Evolutionary conservation across 2,329 filamentous ascomycete species (phyloP), one percentile per base, ranked within the genome.

Genomic region (Botrytis squamosa): DNA sequence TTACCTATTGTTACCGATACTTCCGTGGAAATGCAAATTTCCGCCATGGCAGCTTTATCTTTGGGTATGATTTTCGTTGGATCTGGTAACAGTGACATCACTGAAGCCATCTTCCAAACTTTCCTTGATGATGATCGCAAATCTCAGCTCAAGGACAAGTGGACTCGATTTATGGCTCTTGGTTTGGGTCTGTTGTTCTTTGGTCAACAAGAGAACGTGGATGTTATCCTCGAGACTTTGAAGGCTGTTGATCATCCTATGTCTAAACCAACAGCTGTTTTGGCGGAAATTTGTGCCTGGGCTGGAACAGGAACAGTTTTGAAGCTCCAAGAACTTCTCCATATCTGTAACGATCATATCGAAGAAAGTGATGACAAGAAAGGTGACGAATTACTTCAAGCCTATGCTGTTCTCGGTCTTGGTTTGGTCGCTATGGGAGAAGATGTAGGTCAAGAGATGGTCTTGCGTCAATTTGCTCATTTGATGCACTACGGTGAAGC

Each of bases 401-500:
- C 95, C 6, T 99, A 99, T 81, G 96, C 96, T 73, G 95, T 99
- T 4, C 88, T 99, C 74, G 97, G 96, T 79, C 91, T 99, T 74
- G 95, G 94, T 20, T 86, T 99, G 72, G 96, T 99, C 74, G 92
- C 95, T 25, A 99, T 99, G 96, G 96, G 96, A 75, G 96, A 99
- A 82, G 97, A 99, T 74, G 91, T 99, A 73, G 97, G 97, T 8
- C 96, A 99, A 82, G 96, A 99, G 82, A 99, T 99, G 96, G 95
- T 98, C 18, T 88, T 99, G 59, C 92, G 96, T 74, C 96, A 98
- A 81, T 98, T 99, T 80, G 96, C 95, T 68, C 96, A 99, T 83
- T 87, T 99, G 75, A 99, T 99, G 96, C 96, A 99, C 85, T 99
- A 99, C 80, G 96, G 97, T 76, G 95, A 98, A 83, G 88, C 95